phyloP scores from a whole-genome alignment of 768 basidiomycete species.

The Boletus patriciae region DNA sequence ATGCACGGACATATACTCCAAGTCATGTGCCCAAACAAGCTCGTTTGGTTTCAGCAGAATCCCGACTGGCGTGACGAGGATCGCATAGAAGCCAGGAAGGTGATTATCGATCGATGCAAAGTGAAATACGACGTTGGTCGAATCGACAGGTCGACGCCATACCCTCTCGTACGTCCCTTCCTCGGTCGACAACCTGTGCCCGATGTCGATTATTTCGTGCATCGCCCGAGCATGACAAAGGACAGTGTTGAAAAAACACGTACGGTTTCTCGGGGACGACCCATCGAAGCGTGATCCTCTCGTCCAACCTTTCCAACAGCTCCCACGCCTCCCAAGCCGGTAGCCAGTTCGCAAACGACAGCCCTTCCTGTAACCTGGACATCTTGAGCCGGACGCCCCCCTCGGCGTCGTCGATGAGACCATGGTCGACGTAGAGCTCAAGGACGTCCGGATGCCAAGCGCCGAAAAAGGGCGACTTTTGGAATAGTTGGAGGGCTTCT shows the following conservation, averaged over 20 bases:
- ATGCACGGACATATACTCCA: too few species aligned
- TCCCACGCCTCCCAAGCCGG: conserved; percentile 28
- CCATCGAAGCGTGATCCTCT: conserved; percentile 30
- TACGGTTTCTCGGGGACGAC: conserved; percentile 26
- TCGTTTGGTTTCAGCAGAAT: too few species aligned
- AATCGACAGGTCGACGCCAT: conserved; percentile 32
- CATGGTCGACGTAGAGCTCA: conserved; percentile 59
- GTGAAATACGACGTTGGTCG: conserved; percentile 31
- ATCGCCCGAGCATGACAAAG: neutral
- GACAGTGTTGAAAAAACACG: neutral
- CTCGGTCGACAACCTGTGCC: conserved; percentile 14
- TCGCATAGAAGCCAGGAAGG: too few species aligned
- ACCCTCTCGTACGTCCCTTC: conserved; percentile 21
- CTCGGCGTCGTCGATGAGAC: conserved; percentile 36
- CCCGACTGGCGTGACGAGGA: too few species aligned
- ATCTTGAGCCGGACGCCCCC: conserved; percentile 62
- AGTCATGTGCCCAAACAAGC: too few species aligned
- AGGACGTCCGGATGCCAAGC: conserved; percentile 69
- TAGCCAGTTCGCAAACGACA: conserved; percentile 52
- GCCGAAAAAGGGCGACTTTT: conserved; percentile 61
- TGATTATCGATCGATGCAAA: conserved; percentile 1
- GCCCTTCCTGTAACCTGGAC: conserved; percentile 62
- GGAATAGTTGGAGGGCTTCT: conserved; percentile 54
- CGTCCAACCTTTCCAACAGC: conserved; percentile 27
- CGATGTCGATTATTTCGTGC: neutral